phyloP scores from a whole-genome alignment of 352 stramenopile genomes.

The Phytophthora pluvialis region DNA sequence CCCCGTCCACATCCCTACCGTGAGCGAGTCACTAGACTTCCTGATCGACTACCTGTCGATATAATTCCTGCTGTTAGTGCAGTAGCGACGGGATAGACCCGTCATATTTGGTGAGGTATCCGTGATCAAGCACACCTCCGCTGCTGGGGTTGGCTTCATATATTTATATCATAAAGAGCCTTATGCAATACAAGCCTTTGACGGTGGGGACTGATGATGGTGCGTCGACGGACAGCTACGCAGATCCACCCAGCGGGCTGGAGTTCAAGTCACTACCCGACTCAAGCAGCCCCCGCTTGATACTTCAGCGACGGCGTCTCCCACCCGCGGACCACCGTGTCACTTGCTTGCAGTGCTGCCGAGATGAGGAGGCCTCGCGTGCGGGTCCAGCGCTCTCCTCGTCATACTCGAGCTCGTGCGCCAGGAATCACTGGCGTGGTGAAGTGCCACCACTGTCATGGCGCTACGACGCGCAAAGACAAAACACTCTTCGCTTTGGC shows the following conservation, averaged over 20 bases:
- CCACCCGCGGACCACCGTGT: conserved; percentile 15
- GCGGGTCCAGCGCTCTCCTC: conserved; percentile 2
- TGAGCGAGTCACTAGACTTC: conserved; percentile 74
- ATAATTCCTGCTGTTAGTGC: conserved; percentile 39
- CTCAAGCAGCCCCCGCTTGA: conserved; percentile 19
- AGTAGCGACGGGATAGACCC: conserved; percentile 33
- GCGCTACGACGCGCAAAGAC: conserved; percentile 19
- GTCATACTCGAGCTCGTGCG: conserved; percentile 18
- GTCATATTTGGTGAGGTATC: conserved; percentile 38
- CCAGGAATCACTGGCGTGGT: conserved; percentile 2
- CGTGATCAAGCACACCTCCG: conserved; percentile 25
- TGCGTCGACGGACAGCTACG: conserved; percentile 2
- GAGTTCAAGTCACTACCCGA: neutral
- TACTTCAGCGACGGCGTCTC: conserved; percentile 24
- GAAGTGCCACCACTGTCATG: conserved; percentile 30
- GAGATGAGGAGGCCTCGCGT: conserved; percentile 11
- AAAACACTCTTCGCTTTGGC: neutral
- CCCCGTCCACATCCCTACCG: conserved; percentile 53
- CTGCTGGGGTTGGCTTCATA: conserved; percentile 23
- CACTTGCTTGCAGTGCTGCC: conserved; percentile 24
- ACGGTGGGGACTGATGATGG: conserved; percentile 12
- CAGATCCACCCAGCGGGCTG: no score
- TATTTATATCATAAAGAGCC: conserved; percentile 48
- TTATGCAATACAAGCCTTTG: conserved; percentile 33
- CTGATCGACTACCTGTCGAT: conserved; percentile 68